These are phyloP conservation scores for Aechmea fasciata DNA, from an alignment of 176 grass and related monocot genomes.

Conservation along the genomic window DNA sequence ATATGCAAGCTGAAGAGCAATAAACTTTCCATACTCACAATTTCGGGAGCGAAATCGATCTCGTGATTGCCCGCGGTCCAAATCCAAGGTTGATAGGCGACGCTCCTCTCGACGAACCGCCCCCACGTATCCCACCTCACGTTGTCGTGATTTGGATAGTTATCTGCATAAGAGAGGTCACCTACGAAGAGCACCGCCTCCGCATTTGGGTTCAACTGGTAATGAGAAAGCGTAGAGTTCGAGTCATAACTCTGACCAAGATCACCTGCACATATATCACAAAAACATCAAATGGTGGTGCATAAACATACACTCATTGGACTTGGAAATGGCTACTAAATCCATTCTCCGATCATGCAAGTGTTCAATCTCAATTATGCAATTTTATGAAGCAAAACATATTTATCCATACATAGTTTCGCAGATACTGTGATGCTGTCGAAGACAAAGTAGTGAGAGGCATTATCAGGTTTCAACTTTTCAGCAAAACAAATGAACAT, in stretches of 20 bases:
- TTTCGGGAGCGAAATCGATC: conserved; percentile 68
- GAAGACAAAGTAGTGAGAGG: too few species aligned
- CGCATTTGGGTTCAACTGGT: conserved; percentile 53
- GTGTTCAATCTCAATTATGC: too few species aligned
- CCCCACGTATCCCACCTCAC: conserved; percentile 95
- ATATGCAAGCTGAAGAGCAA: neutral
- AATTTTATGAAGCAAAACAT: too few species aligned
- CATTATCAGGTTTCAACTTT: too few species aligned
- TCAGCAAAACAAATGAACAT: too few species aligned
- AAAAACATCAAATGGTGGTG: conserved; percentile 9
- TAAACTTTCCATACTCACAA: conserved; percentile 33
- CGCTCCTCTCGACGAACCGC: conserved; percentile 73
- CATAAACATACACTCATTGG: neutral
- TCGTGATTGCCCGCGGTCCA: conserved; percentile 95
- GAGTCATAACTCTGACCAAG: conserved; percentile 85
- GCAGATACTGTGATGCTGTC: too few species aligned
- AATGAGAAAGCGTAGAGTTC: conserved; percentile 72
- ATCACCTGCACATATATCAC: conserved; percentile 47
- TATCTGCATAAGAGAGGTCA: conserved; percentile 82
- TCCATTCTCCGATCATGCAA: too few species aligned
- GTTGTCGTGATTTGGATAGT: conserved; percentile 71
- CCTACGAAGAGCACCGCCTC: conserved; percentile 67
- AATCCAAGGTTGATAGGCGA: conserved; percentile 93
- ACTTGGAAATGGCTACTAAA: too few species aligned
- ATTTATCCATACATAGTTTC: too few species aligned